A percentile compares a stretch with the other conserved stretches of the same genome.
These are phyloP conservation scores for Suillus subluteus DNA, from an alignment of 768 basidiomycete genomes.

Conservation along the genomic window DNA sequence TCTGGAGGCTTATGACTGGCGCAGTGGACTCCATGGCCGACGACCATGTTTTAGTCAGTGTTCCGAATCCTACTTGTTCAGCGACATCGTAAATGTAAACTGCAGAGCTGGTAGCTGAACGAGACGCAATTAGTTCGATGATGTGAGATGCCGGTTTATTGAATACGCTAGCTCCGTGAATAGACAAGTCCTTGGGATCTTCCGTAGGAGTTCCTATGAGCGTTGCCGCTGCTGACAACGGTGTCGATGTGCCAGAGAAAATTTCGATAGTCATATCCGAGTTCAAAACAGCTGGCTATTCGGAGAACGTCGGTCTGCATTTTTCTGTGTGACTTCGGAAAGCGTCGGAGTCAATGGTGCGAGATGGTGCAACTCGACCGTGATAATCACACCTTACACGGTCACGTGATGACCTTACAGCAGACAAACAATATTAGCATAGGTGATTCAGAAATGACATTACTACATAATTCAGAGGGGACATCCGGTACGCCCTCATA, in stretches of 20 bases:
- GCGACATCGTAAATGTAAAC: constrained; percentile 86
- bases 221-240: constrained; percentile 37
- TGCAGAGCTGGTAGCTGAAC: constrained; percentile 55
- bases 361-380: constrained; percentile 34
- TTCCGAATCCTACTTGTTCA: constrained; percentile 82
- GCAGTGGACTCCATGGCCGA: constrained; percentile 45
- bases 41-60: constrained; percentile 69
- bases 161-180: constrained; percentile 11
- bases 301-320: constrained; percentile 4
- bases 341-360: constrained; percentile 15
- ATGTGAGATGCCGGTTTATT: constrained; percentile 56
- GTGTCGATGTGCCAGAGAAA: constrained; percentile 29
- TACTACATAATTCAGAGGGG: constrained; percentile 4
- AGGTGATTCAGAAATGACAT: not conserved
- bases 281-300: not conserved
- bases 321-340: constrained; percentile 6
- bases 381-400: constrained; percentile 26
- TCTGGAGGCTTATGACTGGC: constrained; percentile 73
- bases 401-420: constrained; percentile 30
- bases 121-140: constrained; percentile 71
- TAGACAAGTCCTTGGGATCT: constrained; percentile 27
- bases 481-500: not conserved
- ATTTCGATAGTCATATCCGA: constrained; percentile 28
- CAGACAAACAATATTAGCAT: not conserved
- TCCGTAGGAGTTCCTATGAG: constrained; percentile 37